Evolutionary conservation across 768 basidiomycete genomes (phyloP), one percentile per base, ranked within the genome.

Genomic region (Leccinum broughii): DNA sequence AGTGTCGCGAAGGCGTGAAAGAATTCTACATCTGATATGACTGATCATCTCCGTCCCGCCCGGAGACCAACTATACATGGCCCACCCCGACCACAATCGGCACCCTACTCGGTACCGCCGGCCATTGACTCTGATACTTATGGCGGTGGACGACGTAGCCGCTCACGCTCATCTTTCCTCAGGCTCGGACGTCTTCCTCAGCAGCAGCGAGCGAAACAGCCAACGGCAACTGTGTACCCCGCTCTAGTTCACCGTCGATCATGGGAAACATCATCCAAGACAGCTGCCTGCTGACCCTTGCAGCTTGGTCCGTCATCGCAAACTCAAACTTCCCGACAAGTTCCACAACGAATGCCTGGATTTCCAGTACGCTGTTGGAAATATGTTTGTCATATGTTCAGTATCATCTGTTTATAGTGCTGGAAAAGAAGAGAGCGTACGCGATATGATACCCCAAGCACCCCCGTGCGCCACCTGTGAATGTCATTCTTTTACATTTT

Each of bases 281-380:
- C 30, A 68, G 62, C 9, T 46, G 20, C 26, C 75, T 67, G 15
- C 69, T 58, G 39, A 80, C 59, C 37, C 58, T 67, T 44, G 71
- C 64, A 24, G 68, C 59, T 37, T 65, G 44, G 20, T 46, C 44
- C 10, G 44, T 46, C 44, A 46, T 46, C 41, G 64, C 61, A 62
- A 87, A 83, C 62, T 86, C 81, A 64, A 87, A 85, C 63, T 81
- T 77, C 37, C 77, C 70, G 39, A 87, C 57, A 22, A 85, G 72
- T 65, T 85, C 84, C 30, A 82, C 44, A 20, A 46, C 10, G 44
- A 46, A 46, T 20, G 44, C 20, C 10, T n/a, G 20, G 44, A 46
- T 20, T 10, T 46, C 44, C 0, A 46, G 9, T 20, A 46, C 2
- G 2, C 50, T 51, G 50, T 51, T 17, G 15, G 9, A 0, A 26